Base-by-base conservation (phyloP, 768 basidiomycete species). In the Boletus bicolor region DNA sequence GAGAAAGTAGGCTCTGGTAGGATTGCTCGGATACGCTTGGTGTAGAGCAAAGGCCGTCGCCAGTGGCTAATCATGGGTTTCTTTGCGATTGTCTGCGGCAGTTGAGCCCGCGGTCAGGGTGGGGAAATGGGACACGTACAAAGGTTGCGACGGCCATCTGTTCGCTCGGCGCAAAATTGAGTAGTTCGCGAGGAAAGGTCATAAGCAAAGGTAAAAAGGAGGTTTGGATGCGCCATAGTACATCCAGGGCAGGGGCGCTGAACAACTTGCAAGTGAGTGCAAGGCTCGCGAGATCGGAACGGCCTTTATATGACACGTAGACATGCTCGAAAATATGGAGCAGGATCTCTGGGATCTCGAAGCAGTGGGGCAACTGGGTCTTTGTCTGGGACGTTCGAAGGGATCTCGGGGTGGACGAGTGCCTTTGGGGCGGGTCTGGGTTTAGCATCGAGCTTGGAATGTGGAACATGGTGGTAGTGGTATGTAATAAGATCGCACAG, bases 161-260 rank as follows among this genome's bases (percentile, higher is more conserved):
- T 6, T 58, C 56, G 48, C 45, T 58, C 7, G 54, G 54, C 11
- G 55, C 62, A 34, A 64, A 56, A 21, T 50, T 44, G 53, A 65
- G 59, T 21, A 61, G 8, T 2, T 56, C 65, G 17, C 30, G 59
- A 8, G 64, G 65, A 44, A 65, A 64, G 8, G 50, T 56, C 55
- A 49, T 50, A 0, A 64, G 4, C 41, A 66, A 30, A 1, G 65
- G 64, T 0, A 67, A 9, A 2, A 66, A 19, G 19, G 62, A 67
- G 1, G 53, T 55, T 53, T 66, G 64, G 0, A 58, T 45, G 24
- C 59, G 55, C 65, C 64, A 67, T 3, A 66, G 56, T 4, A 67
- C 51, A n/a, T 61, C 62, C 15, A 66, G 64, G 5, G 64, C 64
- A 8, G 58, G 56, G 3, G 42, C 53, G 30, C 39, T 60, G 61